Conservation (phyloP, 2,329 filamentous ascomycete species). For the Ceratocystiopsis minuta region DNA sequence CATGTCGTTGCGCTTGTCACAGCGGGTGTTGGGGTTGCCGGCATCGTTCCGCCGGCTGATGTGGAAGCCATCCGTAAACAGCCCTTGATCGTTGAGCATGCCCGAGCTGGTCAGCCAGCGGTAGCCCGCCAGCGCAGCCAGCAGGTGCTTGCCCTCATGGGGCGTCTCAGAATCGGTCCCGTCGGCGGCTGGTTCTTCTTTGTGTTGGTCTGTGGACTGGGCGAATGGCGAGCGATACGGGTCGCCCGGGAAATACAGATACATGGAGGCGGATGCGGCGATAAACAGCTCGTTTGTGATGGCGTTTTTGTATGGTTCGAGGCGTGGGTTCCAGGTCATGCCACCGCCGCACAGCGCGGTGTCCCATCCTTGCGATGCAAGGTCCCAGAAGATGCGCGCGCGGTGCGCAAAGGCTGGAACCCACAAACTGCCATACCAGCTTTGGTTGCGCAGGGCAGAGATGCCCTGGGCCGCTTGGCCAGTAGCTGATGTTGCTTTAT, state of each 20-base stretch:
- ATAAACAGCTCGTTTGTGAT: constrained; percentile 90
- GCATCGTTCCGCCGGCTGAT: constrained; percentile 46
- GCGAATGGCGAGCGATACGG: constrained; percentile 51
- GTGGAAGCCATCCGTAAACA: constrained; percentile 82
- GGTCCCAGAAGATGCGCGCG: constrained; percentile 68
- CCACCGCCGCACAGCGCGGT: constrained; percentile 64
- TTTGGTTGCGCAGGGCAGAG: constrained; percentile 19
- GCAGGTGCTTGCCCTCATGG: constrained; percentile 46
- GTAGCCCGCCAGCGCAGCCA: constrained; percentile 61
- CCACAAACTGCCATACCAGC: constrained; percentile 67
- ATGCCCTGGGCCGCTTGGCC: constrained; percentile 5
- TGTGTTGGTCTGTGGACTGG: constrained; percentile 7
- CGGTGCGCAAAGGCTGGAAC: constrained; percentile 63
- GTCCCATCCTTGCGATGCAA: constrained; percentile 68
- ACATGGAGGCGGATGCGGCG: constrained; percentile 73
- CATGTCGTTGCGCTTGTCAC: constrained; percentile 70
- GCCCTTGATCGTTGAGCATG: constrained; percentile 59
- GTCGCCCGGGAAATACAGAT: constrained; percentile 73
- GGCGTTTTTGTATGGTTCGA: constrained; percentile 75
- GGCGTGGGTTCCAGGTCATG: constrained; percentile 64
- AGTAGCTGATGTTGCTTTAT: not conserved
- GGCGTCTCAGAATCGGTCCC: constrained; percentile 3
- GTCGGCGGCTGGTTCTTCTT: constrained; percentile 1
- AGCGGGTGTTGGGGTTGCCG: constrained; percentile 48
- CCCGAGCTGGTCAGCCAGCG: constrained; percentile 61